Evolutionary conservation across 306 rosid species (phyloP), one percentile per base, ranked within the genome.

Genomic region (Prunus dulcis): DNA sequence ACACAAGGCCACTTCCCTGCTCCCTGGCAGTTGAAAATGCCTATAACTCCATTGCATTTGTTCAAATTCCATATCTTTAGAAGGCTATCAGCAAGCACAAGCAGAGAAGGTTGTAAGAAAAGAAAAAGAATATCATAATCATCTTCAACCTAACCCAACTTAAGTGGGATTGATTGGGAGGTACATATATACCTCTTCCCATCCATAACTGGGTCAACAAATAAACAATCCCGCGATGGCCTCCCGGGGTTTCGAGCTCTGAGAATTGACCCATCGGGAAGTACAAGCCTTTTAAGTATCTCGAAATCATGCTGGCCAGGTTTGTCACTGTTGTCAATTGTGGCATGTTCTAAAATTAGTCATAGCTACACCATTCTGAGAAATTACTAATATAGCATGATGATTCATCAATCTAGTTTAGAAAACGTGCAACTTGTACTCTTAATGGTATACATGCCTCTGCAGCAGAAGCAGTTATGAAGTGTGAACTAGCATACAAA

Each of bases 21-120:
- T 65, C 86, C 88, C 76, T 85, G 88, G 83, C 88, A 85, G 65
- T 85, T 85, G 81, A 78, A 85, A 50, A 85, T 68, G 49, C 88
- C 88, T 65, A 85, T 22, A 75, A 81, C 88, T 78, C 86, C 88
- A 34, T 82, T 85, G 74, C 79, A 81, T 71, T 78, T 72, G 81
- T 85, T 85, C 81, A 85, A 66, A 79, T 85, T 85, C 86, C 88
- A 85, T 64, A 81, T 78, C 79, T 85, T 85, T 32, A 81, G 74
- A 71, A 85, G 79, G 76, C 88, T 85, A 6, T 23, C 38, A 74
- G 15, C 68, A 30, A 43, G 8, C 12, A 63, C 38, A 34, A 57
- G 23, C 23, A 68, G 34, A 25, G 22, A 65, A 75, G 41, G 2
- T 41, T 56, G n/a, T 64, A 46, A 64, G 47, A 58, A 56, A 13